phyloP scores from a whole-genome alignment of 2,329 filamentous ascomycete species.

The Colletotrichum cordylinicola region DNA sequence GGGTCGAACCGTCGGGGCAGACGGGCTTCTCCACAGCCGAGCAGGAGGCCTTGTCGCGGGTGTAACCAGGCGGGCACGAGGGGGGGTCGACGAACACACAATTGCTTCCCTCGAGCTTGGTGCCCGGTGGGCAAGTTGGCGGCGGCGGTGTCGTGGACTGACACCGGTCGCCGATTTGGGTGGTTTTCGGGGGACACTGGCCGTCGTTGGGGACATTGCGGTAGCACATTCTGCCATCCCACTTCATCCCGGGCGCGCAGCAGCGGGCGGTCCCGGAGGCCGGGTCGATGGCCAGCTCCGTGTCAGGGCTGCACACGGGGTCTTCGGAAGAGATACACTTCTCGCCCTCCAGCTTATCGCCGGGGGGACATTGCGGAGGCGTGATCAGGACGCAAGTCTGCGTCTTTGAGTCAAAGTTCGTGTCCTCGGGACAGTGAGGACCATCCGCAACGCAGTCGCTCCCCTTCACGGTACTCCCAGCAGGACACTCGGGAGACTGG shows the following conservation, averaged over 20 bases:
- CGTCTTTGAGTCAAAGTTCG: not conserved
- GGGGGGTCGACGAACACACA: not conserved
- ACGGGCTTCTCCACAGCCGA: not conserved
- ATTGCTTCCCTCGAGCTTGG: not conserved
- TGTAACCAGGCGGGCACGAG: not conserved
- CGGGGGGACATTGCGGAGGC: not conserved
- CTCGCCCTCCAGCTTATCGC: not conserved
- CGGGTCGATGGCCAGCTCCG: not conserved
- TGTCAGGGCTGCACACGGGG: accelerated
- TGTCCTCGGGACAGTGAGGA: not conserved
- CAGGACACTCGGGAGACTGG: not conserved
- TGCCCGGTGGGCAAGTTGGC: accelerated
- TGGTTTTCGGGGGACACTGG: too few species aligned
- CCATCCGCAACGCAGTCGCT: not conserved
- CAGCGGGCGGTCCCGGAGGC: not conserved
- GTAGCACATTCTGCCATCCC: not conserved
- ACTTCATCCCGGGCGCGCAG: not conserved
- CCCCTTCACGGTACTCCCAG: not conserved
- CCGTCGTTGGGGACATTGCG: too few species aligned
- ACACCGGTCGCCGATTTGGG: not conserved
- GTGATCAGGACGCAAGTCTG: not conserved
- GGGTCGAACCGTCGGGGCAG: not conserved
- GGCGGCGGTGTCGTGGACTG: not conserved
- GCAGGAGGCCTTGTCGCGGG: not conserved
- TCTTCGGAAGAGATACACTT: accelerated